These are phyloP conservation scores for Decorospora gaudefroyi DNA, from an alignment of 2,329 filamentous ascomycete species.

Conservation along the genomic window DNA sequence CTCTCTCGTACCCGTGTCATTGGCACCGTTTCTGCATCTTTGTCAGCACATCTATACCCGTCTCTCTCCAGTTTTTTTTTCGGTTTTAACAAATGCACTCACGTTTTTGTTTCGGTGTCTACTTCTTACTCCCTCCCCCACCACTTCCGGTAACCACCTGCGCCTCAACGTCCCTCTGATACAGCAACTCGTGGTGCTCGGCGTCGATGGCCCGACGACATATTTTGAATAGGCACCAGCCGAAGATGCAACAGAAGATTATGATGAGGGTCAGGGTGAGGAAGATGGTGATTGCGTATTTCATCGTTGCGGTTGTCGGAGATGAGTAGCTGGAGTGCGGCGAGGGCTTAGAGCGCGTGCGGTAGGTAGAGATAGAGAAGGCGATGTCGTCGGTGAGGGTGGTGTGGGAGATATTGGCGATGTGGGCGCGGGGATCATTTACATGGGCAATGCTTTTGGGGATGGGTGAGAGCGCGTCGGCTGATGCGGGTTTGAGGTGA, in stretches of 20 bases:
- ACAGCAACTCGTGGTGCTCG: slow-evolving; percentile 15
- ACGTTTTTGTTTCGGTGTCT: not conserved
- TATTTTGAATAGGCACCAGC: slow-evolving; percentile 19
- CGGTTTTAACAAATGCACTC: not conserved
- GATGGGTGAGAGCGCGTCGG: no score
- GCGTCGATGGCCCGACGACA: slow-evolving; percentile 23
- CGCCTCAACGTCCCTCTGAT: slow-evolving; percentile 10
- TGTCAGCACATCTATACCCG: not conserved
- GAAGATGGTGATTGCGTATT: slow-evolving; percentile 19
- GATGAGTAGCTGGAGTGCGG: no score
- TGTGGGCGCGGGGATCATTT: no score
- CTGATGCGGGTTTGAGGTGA: no score
- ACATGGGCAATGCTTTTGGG: no score
- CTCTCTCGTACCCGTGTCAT: no score
- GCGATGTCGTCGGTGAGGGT: no score
- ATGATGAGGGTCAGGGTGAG: slow-evolving; percentile 19
- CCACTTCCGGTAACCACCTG: not conserved
- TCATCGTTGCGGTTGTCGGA: slow-evolving; percentile 8
- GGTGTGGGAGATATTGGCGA: no score
- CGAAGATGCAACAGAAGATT: slow-evolving; percentile 24
- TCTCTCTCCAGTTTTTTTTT: not conserved
- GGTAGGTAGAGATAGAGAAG: no score
- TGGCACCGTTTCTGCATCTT: not conserved
- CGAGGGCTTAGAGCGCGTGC: no score
- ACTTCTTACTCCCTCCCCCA: not conserved